These are phyloP conservation scores for Pistacia vera DNA, from an alignment of 345 rosid species.

Conservation along the genomic window DNA sequence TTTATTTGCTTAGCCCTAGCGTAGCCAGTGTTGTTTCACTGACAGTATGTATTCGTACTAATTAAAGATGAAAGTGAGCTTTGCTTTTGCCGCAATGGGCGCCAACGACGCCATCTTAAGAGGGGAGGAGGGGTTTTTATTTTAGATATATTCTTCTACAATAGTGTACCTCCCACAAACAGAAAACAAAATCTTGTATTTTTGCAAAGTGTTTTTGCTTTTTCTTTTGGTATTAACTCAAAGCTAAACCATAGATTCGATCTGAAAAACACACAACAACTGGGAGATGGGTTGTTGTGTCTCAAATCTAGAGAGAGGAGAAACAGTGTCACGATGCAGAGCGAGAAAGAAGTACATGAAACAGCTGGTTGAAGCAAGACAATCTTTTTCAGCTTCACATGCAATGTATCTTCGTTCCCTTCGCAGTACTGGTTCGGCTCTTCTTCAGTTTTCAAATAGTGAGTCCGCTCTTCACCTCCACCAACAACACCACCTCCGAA, in stretches of 20 bases:
- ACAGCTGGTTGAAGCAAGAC: conserved; percentile 79
- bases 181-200: background rate
- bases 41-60: too few species aligned
- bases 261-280: too few species aligned
- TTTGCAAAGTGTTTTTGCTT: background rate
- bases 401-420: conserved; percentile 88
- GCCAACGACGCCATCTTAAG: too few species aligned
- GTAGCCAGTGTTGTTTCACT: too few species aligned
- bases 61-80: too few species aligned
- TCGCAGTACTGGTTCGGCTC: conserved; percentile 81
- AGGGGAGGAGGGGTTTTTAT: too few species aligned
- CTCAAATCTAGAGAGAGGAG: conserved; percentile 79
- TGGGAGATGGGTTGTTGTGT: conserved; percentile 78
- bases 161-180: background rate
- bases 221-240: background rate
- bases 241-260: too few species aligned
- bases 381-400: conserved; percentile 79
- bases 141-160: too few species aligned
- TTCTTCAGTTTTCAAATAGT: conserved; percentile 68
- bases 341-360: conserved; percentile 90
- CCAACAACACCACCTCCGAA: conserved; percentile 28
- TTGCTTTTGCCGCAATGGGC: too few species aligned
- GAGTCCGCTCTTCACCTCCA: conserved; percentile 70
- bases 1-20: too few species aligned
- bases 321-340: conserved; percentile 84